Conservation (phyloP, 169 alveolate genomes). For the Eimeria praecox region DNA sequence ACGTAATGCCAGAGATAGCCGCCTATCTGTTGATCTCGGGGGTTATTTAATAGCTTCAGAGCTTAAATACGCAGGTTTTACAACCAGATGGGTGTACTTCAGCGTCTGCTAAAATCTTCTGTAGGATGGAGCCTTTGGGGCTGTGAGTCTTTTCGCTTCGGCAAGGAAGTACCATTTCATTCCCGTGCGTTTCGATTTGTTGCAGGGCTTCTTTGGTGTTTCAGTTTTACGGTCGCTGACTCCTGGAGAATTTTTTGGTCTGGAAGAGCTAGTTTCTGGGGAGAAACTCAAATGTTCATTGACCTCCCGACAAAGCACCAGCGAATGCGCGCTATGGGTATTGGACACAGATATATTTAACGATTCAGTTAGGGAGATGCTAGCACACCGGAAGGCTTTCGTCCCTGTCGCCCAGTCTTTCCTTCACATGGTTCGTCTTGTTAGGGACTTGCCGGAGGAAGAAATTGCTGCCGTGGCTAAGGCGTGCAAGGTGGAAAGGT, state of each 20-base stretch:
- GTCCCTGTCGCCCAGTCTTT: slow-evolving; percentile 71
- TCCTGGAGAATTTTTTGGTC: slow-evolving; percentile 76
- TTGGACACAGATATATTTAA: slow-evolving; percentile 58
- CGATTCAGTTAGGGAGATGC: slow-evolving; percentile 73
- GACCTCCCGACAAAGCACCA: slow-evolving; percentile 61
- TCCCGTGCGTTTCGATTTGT: neutral
- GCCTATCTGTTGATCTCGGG: neutral
- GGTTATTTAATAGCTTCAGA: neutral
- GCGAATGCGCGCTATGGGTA: slow-evolving; percentile 77
- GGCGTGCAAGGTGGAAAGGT: slow-evolving; percentile 81
- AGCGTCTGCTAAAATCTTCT: neutral
- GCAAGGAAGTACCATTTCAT: neutral
- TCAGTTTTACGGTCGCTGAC: slow-evolving; percentile 55
- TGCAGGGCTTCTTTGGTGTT: slow-evolving; percentile 81
- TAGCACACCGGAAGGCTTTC: slow-evolving; percentile 63
- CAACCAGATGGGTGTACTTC: neutral
- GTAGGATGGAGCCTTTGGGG: neutral
- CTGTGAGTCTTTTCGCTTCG: neutral
- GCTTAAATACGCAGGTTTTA: neutral
- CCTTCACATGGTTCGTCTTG: slow-evolving; percentile 65
- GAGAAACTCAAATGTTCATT: slow-evolving; percentile 53
- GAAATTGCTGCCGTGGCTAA: slow-evolving; percentile 56
- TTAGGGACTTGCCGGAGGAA: slow-evolving; percentile 69
- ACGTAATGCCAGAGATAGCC: neutral
- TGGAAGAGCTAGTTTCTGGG: slow-evolving; percentile 77